A percentile compares a stretch with the other conserved stretches of the same genome.
Conservation (phyloP, 306 rosid genomes). For the Ceratonia siliqua region DNA sequence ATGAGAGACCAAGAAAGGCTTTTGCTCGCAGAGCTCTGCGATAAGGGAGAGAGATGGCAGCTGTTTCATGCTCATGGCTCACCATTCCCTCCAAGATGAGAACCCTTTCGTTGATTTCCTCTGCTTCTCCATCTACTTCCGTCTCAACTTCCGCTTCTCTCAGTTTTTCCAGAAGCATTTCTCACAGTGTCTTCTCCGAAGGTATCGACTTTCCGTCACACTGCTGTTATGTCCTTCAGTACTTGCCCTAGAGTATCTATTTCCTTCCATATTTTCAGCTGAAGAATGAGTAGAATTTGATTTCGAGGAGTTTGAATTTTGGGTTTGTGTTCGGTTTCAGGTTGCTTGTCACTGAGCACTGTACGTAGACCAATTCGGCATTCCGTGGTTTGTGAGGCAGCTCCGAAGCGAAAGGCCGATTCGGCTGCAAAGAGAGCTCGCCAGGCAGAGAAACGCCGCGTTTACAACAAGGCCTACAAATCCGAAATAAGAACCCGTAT, state of each 20-base stretch:
- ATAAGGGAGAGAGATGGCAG: slow-evolving; percentile 47
- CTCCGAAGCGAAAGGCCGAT: slow-evolving; percentile 65
- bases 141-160: slow-evolving; percentile 50
- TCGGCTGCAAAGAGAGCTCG: slow-evolving; percentile 88
- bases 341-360: slow-evolving; percentile 47
- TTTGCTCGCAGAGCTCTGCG: not conserved
- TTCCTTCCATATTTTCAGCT: not conserved
- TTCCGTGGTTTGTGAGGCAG: slow-evolving; percentile 67
- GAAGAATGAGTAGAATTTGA: not conserved
- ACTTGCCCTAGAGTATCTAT: not conserved
- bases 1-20: not conserved
- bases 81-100: slow-evolving; percentile 65
- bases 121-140: slow-evolving; percentile 29
- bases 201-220: slow-evolving; percentile 35
- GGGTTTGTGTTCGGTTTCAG: slow-evolving; percentile 43
- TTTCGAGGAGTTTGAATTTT: slow-evolving; percentile 17
- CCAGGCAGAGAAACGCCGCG: slow-evolving; percentile 82
- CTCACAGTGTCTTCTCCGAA: slow-evolving; percentile 50
- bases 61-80: slow-evolving; percentile 64
- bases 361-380: slow-evolving; percentile 44
- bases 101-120: slow-evolving; percentile 53
- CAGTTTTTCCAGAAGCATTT: slow-evolving; percentile 60
- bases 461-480: slow-evolving; percentile 77
- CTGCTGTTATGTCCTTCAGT: not conserved
- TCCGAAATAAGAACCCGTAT: slow-evolving; percentile 82